phyloP scores from a whole-genome alignment of 2,329 filamentous ascomycete species.

The Aspergillus persii region DNA sequence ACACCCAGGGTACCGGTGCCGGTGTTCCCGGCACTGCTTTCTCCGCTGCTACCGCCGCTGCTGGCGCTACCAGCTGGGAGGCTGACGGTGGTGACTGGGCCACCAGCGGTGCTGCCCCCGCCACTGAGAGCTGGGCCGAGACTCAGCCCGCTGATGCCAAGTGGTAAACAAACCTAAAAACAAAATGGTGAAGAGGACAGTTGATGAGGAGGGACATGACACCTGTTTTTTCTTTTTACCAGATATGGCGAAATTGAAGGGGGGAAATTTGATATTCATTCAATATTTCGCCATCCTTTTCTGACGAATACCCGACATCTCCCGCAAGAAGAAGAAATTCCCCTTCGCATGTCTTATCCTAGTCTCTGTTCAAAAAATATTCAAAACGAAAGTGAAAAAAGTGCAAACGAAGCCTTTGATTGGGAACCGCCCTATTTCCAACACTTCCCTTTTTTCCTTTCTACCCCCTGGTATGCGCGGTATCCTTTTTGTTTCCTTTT shows the following conservation, averaged over 20 bases:
- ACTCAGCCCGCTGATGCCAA: slow-evolving; percentile 36
- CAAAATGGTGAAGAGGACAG: slow-evolving; percentile 26
- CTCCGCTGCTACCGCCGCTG: slow-evolving; percentile 69
- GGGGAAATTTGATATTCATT: slow-evolving; percentile 16
- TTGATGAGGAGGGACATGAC: slow-evolving; percentile 28
- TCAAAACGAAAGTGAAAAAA: slow-evolving; percentile 34
- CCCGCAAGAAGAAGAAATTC: slow-evolving; percentile 19
- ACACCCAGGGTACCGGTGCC: slow-evolving; percentile 65
- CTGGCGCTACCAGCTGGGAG: slow-evolving; percentile 62
- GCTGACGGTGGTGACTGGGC: slow-evolving; percentile 55
- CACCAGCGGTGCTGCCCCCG: slow-evolving; percentile 39
- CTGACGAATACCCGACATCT: slow-evolving; percentile 3
- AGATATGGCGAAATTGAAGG: slow-evolving; percentile 20
- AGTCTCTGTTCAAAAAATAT: slow-evolving; percentile 34
- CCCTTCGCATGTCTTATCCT: slow-evolving; percentile 41
- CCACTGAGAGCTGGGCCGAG: slow-evolving; percentile 43
- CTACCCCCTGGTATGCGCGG: slow-evolving; percentile 21
- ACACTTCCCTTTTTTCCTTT: slow-evolving; percentile 25
- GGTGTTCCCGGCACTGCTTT: slow-evolving; percentile 63
- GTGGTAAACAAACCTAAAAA: slow-evolving; percentile 36
- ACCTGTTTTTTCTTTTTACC: slow-evolving; percentile 23
- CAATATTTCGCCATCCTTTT: neutral
- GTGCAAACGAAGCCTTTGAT: slow-evolving; percentile 30
- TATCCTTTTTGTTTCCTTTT: slow-evolving; percentile 12
- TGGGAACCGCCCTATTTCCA: slow-evolving; percentile 25